A percentile compares a stretch with the other conserved stretches of the same genome.
Evolutionary conservation across 1,284 basidiomycete genomes (phyloP).

Genomic region (Cryptococcus hybrid): DNA sequence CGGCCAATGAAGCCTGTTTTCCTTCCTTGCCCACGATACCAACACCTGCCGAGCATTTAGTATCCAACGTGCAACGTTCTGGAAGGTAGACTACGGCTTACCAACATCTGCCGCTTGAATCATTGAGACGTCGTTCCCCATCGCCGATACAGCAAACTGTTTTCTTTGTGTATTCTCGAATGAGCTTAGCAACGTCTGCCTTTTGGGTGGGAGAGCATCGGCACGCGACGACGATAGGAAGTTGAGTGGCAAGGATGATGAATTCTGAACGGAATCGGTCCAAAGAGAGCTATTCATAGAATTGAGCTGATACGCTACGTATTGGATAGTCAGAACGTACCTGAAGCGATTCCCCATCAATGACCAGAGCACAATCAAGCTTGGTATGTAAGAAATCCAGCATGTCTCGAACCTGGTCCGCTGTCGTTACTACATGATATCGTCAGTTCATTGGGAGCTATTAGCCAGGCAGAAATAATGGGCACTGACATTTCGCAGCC

Average conservation of each 20-base stretch:
- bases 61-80: too few species aligned
- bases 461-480: not conserved
- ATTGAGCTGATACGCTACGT: not conserved
- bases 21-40: slow-evolving; percentile 99
- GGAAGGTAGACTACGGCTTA: slow-evolving; percentile 52
- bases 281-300: slow-evolving; percentile 67
- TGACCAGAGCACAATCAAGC: slow-evolving; percentile 94
- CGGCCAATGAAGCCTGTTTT: slow-evolving; percentile 94
- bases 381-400: slow-evolving; percentile 95
- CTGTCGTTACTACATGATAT: slow-evolving; percentile 64
- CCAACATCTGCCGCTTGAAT: slow-evolving; percentile 96
- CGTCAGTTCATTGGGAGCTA: not conserved
- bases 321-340: slow-evolving; percentile 46
- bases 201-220: slow-evolving; percentile 99
- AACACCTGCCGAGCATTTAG: slow-evolving; percentile 60
- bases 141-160: slow-evolving; percentile 98
- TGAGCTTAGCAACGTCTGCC: slow-evolving; percentile 91
- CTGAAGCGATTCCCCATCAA: slow-evolving; percentile 97
- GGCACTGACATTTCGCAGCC: slow-evolving; percentile 77
- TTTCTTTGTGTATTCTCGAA: slow-evolving; percentile 85
- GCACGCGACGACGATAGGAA: slow-evolving; percentile 95
- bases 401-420: slow-evolving; percentile 79
- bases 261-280: slow-evolving; percentile 91
- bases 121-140: slow-evolving; percentile 97
- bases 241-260: slow-evolving; percentile 90